These are phyloP conservation scores for Fusarium lyarnte DNA, from an alignment of 2,329 filamentous ascomycete species.

Conservation along the genomic window DNA sequence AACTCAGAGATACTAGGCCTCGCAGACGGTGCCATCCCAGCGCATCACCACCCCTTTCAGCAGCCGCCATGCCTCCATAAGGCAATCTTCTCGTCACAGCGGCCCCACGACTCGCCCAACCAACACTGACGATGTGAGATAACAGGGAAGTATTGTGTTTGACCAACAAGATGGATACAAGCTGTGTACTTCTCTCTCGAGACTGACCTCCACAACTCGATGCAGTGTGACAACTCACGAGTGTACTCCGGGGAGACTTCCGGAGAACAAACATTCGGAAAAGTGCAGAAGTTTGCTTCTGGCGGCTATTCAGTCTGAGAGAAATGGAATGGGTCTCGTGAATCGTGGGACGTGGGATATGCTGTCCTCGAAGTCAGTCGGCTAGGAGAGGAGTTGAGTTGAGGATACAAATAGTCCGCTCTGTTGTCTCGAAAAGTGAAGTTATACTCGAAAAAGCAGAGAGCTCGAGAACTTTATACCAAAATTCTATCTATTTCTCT, in stretches of 20 bases:
- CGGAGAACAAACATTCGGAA: neutral
- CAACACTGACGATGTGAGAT: neutral
- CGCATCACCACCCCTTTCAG: constrained; percentile 20
- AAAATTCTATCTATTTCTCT: neutral
- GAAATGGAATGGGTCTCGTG: neutral
- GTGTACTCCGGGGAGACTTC: constrained; percentile 22
- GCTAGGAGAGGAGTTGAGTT: neutral
- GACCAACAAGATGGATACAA: constrained; percentile 8
- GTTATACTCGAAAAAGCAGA: neutral
- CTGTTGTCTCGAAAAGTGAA: constrained; percentile 1
- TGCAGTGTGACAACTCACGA: constrained; percentile 22
- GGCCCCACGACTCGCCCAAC: constrained; percentile 21
- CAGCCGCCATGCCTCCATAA: constrained; percentile 18
- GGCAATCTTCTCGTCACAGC: constrained; percentile 11
- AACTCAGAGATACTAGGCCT: neutral
- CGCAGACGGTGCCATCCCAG: constrained; percentile 5
- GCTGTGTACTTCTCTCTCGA: constrained; percentile 8
- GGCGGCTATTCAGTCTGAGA: neutral
- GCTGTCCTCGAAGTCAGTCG: neutral
- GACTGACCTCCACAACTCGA: constrained; percentile 13
- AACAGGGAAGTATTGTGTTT: neutral
- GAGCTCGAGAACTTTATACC: neutral
- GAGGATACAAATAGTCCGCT: constrained; percentile 23
- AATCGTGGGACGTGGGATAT: constrained; percentile 16
- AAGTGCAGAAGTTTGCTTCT: neutral